Base-by-base conservation (phyloP, 768 basidiomycete genomes). In the Collybiopsis confluens region DNA sequence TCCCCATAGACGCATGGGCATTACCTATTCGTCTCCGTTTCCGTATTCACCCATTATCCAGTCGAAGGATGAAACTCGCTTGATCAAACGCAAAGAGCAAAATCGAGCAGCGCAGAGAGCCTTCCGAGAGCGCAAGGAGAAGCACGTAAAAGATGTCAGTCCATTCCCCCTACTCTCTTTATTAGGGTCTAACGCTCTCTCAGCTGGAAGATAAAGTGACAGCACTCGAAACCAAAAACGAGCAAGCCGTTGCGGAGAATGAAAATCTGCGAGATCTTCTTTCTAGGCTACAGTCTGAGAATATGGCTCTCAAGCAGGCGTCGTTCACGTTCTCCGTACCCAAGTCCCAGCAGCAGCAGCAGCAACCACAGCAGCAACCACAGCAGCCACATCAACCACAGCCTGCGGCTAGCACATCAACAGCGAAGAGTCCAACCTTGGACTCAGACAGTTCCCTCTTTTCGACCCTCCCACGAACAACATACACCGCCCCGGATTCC, bases 41-140 rank as follows among this genome's bases (percentile, higher is more conserved):
- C 43, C 47, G 18, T 45, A 7, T 27, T 7, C 9, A 23, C 15
- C 36, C 30, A 26, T 54, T 41, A 52, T 44, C 11, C 51, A 40
- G 8, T 41, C 55, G 45, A 58, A 90, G 70, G 91, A 94, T 59
- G 90, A 92, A 62, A 69, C 77, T 4, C 81, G 90, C 21, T 70
- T 92, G 4, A 57, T 90, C 58, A 95, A 96, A 65, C 85, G 96
- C 58, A 98, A 98, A 72, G 91, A 98, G 62, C 96, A 98, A 71
- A 99, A 99, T 62, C 79, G 96, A 52, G 93, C 94, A 2, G 96
- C 96, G 6, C 97, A 99, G 70, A 85, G 96, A 50, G 96, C 96
- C 1, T 99, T 99, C 75, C 77, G 96, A 52, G 97, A 98, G 69
- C 81, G 96, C 57, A 95, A 98, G 71, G 96, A 99, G 73, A 92